These are phyloP conservation scores for Misopates orontium DNA, from an alignment of 257 asterid species.

Conservation along the genomic window DNA sequence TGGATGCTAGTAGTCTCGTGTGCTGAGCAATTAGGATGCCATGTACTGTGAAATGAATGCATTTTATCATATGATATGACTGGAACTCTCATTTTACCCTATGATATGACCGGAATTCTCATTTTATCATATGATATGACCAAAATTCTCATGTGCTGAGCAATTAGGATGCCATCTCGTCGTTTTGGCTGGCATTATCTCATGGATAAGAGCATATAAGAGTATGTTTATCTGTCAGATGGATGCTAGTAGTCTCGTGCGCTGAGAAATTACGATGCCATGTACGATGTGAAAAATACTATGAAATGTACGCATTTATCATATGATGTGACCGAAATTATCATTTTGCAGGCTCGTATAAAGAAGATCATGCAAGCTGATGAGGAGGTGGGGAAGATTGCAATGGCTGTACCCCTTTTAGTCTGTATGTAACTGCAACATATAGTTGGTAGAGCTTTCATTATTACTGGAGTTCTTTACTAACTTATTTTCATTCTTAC, in stretches of 20 bases:
- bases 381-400: constrained; percentile 89
- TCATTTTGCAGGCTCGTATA: constrained; percentile 61
- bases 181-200: too few relatives aligned
- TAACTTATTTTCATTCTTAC: constrained; percentile 5
- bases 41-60: not conserved
- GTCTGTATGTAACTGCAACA: constrained; percentile 56
- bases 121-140: too few relatives aligned
- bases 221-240: too few relatives aligned
- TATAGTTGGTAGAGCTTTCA: constrained; percentile 2
- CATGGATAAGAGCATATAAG: too few relatives aligned
- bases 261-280: too few relatives aligned
- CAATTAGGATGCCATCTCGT: too few relatives aligned
- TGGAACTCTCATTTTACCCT: not conserved
- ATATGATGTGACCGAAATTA: not conserved
- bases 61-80: constrained; percentile 5
- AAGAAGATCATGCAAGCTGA: constrained; percentile 92
- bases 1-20: not conserved
- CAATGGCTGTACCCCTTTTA: constrained; percentile 82
- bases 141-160: too few relatives aligned
- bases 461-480: not conserved
- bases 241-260: too few relatives aligned
- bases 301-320: too few relatives aligned
- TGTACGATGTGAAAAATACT: too few relatives aligned
- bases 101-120: too few relatives aligned
- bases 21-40: constrained; percentile 4